Base-by-base conservation (phyloP, 1,284 basidiomycete species). In the Wolfiporia cocos region DNA sequence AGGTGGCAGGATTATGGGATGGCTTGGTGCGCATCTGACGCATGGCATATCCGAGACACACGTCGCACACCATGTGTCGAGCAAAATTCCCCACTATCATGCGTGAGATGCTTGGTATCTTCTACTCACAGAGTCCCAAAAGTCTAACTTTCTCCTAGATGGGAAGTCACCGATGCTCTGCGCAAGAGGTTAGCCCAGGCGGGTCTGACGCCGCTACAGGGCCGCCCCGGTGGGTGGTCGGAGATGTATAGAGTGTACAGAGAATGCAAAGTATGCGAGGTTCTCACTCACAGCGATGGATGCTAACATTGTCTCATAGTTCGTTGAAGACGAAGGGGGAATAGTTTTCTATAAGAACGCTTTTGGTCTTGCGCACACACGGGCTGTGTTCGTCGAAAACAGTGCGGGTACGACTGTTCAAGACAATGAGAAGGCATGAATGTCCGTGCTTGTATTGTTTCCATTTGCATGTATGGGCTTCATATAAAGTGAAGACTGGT, bases 1-100 rank as follows among this genome's bases (percentile, higher is more conserved):
- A 53, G 74, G 81, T 46, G 91, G 90, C 36, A 66, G 61, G 21
- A 53, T 81, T 51, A 81, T 80, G 74, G 87, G 67, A 40, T 91
- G 84, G 83, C 72, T 91, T 45, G 90, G 88, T 41, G 80, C 78
- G 26, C 81, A 80, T 53, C 78, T 81, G 37, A 90, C 88, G 19
- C 78, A 91, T 56, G 89, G 90, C 48, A 94, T 96, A 61, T 89
- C 86, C 17, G 92, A 96, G 72, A 96, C 93, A 21, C 93, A 96
- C 64, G 86, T 95, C 43, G 69, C 81, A 31, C 93, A 96, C 67
- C 93, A 96, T 65, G 78, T 94, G 51, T 81, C 76, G 47, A 91
- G 86, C 74, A 92, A 92, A 70, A 96, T 97, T 49, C 93, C 93
- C 17, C 93, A 96, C 67, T 95, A 92, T 61, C 69, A 90, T 51